Evolutionary conservation across 2,329 filamentous ascomycete species (phyloP).

Genomic region (Penicillium sp.): DNA sequence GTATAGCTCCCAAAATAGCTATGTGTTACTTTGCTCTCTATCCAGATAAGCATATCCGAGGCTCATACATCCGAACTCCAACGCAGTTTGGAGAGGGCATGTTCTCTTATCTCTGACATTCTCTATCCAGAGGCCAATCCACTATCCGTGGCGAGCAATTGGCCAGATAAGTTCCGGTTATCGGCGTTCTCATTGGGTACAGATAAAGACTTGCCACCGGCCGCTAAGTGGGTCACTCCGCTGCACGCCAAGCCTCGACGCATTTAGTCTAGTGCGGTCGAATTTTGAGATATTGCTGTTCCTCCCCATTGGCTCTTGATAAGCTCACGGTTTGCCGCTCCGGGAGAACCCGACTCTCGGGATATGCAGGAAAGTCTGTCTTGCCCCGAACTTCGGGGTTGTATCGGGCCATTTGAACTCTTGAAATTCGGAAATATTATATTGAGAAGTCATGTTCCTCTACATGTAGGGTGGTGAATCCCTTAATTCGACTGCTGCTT

Average conservation of each 20-base stretch:
- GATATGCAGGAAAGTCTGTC: constrained; percentile 1
- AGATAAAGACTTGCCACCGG: constrained; percentile 26
- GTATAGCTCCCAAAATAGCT: not conserved
- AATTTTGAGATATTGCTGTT: not conserved
- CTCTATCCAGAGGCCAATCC: not conserved
- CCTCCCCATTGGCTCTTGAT: constrained; percentile 12
- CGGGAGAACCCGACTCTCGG: constrained; percentile 9
- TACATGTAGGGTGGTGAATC: not conserved
- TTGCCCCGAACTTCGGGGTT: not conserved
- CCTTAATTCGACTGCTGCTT: not conserved
- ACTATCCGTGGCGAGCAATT: constrained; percentile 4
- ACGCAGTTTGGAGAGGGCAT: not conserved
- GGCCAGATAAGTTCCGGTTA: not conserved
- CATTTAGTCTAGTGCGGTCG: constrained; percentile 2
- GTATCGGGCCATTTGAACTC: not conserved
- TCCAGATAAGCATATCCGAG: not conserved
- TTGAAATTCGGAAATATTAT: not conserved
- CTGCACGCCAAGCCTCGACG: not conserved
- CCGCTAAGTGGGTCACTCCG: constrained; percentile 4
- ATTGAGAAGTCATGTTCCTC: not conserved
- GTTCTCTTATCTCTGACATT: not conserved
- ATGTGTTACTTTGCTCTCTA: not conserved
- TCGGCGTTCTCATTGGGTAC: constrained; percentile 19
- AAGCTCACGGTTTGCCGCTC: constrained; percentile 8
- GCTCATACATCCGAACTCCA: not conserved